Percentiles rank a stretch among this genome's conserved stretches.
Conservation (phyloP, 1,284 basidiomycete species). For the Papiliotrema flavescens region DNA sequence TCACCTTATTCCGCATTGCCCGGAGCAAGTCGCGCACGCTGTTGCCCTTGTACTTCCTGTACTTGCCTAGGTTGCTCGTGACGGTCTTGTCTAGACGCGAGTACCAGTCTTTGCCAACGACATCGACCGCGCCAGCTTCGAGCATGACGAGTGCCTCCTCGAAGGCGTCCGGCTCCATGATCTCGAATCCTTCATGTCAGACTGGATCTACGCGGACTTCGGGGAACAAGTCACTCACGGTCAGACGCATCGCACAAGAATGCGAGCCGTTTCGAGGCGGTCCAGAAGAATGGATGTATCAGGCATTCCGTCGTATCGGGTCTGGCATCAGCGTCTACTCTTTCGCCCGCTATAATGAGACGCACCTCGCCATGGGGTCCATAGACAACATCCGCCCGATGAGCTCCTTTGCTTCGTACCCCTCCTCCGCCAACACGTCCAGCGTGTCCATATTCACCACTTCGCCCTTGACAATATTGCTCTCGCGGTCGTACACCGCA, state of each 20-base stretch:
- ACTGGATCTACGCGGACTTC: too few species aligned
- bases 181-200: conserved; percentile 64
- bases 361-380: conserved; percentile 67
- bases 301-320: conserved; percentile 83
- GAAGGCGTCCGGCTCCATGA: conserved; percentile 88
- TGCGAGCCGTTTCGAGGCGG: conserved; percentile 72
- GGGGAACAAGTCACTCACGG: conserved; percentile 48
- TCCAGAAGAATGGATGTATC: conserved; percentile 96
- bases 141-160: conserved; percentile 71
- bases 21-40: conserved; percentile 88
- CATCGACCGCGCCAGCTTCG: conserved; percentile 63
- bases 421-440: conserved; percentile 82
- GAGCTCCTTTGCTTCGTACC: conserved; percentile 74
- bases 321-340: conserved; percentile 50
- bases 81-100: conserved; percentile 79
- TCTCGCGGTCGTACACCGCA: conserved; percentile 82
- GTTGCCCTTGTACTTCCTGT: conserved; percentile 87
- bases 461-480: conserved; percentile 79
- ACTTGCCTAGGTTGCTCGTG: conserved; percentile 92
- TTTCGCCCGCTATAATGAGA: conserved; percentile 8
- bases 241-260: conserved; percentile 98
- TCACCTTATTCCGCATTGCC: conserved; percentile 89
- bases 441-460: conserved; percentile 64
- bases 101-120: conserved; percentile 86
- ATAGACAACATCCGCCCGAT: conserved; percentile 71